phyloP scores from a whole-genome alignment of 768 basidiomycete species.

The Pleurotus salmoneostramineus region DNA sequence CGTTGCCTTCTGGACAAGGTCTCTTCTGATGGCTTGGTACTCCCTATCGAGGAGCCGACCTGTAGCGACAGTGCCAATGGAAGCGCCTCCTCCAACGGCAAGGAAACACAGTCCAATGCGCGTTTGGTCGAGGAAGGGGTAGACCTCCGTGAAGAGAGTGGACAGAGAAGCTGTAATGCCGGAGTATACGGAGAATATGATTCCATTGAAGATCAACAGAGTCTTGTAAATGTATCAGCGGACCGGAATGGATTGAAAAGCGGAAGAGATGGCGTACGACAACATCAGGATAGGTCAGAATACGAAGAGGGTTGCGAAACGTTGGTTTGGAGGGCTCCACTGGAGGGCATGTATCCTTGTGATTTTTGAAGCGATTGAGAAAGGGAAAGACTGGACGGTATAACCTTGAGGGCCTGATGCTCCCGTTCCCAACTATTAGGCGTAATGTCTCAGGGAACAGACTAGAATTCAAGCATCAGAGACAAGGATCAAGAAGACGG shows the following conservation, averaged over 20 bases:
- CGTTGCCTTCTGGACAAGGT: constrained; percentile 20
- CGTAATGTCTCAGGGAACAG: constrained; percentile 52
- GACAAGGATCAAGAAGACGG: constrained; percentile 15
- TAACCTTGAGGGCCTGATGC: constrained; percentile 39
- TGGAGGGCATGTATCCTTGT: too few species aligned
- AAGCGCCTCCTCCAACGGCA: constrained; percentile 73
- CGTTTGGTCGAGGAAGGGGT: constrained; percentile 59
- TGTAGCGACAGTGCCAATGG: constrained; percentile 50
- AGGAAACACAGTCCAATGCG: constrained; percentile 76
- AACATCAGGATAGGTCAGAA: constrained; percentile 55
- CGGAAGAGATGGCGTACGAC: constrained; percentile 27
- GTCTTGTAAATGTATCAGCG: not conserved
- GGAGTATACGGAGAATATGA: constrained; percentile 54
- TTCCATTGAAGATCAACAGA: constrained; percentile 34
- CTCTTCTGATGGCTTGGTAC: constrained; percentile 38
- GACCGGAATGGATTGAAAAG: not conserved
- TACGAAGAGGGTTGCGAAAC: constrained; percentile 50
- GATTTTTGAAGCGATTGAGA: constrained; percentile 20
- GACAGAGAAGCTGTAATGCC: constrained; percentile 58
- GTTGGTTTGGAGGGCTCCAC: constrained; percentile 24
- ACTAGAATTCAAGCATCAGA: constrained; percentile 30
- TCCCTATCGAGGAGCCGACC: constrained; percentile 67
- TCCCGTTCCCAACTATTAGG: constrained; percentile 51
- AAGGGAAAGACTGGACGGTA: constrained; percentile 53
- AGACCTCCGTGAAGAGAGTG: constrained; percentile 51